phyloP scores from a whole-genome alignment of 2,329 filamentous ascomycete species.

The Diaporthe amygdali region DNA sequence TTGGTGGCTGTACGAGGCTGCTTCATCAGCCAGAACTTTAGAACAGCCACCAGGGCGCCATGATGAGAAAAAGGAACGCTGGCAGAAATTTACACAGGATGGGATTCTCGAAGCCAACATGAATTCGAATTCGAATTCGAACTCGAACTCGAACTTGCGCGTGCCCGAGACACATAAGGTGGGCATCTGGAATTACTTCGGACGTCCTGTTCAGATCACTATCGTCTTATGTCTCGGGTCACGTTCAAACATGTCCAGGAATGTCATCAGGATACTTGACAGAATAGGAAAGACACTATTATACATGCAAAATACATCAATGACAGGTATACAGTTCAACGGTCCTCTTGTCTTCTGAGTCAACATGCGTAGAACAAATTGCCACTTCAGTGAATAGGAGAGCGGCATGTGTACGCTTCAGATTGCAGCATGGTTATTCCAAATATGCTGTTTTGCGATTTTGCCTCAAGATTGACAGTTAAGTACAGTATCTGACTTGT shows the following conservation, averaged over 20 bases:
- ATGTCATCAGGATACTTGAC: not conserved
- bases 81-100: too few species aligned
- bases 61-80: slow-evolving; percentile 26
- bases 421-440: not conserved
- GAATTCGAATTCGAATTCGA: slow-evolving; percentile 30
- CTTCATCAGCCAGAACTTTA: not conserved
- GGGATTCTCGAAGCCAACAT: slow-evolving; percentile 30
- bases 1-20: not conserved
- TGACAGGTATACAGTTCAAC: not conserved
- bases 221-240: not conserved
- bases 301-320: not conserved
- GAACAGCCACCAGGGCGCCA: not conserved
- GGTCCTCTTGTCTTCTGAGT: too few species aligned
- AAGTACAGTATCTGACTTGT: too few species aligned
- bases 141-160: slow-evolving; percentile 32
- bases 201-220: not conserved
- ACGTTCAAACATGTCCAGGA: not conserved
- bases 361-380: not conserved
- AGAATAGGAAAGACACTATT: not conserved
- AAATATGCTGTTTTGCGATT: too few species aligned
- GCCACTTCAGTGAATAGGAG: too few species aligned
- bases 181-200: not conserved
- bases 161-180: not conserved
- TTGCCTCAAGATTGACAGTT: too few species aligned
- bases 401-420: too few species aligned